Conservation (phyloP, 257 asterid species). For the Nicotiana otophora region DNA sequence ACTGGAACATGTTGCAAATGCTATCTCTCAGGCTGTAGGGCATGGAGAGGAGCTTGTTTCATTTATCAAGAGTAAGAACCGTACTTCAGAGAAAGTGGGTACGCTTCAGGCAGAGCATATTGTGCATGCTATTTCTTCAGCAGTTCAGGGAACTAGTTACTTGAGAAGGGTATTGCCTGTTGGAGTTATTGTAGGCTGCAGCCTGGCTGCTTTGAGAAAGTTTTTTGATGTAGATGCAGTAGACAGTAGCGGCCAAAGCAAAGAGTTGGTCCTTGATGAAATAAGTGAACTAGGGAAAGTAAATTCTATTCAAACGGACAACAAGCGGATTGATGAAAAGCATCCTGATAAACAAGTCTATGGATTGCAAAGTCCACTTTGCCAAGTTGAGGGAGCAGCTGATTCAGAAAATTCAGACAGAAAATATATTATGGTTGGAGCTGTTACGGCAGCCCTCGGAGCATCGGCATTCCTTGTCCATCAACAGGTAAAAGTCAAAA, state of each 20-base stretch:
- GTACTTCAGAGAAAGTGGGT: constrained; percentile 30
- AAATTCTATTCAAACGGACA: constrained; percentile 21
- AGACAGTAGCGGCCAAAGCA: constrained; percentile 30
- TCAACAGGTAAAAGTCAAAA: constrained; percentile 49
- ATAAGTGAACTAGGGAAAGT: constrained; percentile 21
- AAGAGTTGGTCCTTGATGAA: constrained; percentile 26
- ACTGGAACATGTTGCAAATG: constrained; percentile 61
- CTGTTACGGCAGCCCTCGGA: constrained; percentile 93
- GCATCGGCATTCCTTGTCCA: constrained; percentile 78
- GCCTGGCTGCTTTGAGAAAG: constrained; percentile 70
- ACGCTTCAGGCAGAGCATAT: constrained; percentile 56
- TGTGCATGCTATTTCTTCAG: constrained; percentile 50
- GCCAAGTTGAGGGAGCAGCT: constrained; percentile 24
- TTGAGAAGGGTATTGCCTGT: constrained; percentile 67
- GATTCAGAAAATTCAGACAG: constrained; percentile 33
- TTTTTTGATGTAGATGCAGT: constrained; percentile 48
- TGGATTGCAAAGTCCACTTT: constrained; percentile 18
- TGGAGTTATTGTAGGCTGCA: constrained; percentile 84
- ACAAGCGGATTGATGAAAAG: constrained; percentile 21
- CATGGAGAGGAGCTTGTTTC: constrained; percentile 22
- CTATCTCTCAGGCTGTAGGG: constrained; percentile 55
- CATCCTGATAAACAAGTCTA: constrained; percentile 14
- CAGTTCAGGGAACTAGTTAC: constrained; percentile 58
- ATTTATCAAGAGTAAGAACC: constrained; percentile 16
- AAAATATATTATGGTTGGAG: constrained; percentile 59